These are phyloP conservation scores for Citrullus mucosospermus DNA, from an alignment of 306 rosid species.

Conservation along the genomic window DNA sequence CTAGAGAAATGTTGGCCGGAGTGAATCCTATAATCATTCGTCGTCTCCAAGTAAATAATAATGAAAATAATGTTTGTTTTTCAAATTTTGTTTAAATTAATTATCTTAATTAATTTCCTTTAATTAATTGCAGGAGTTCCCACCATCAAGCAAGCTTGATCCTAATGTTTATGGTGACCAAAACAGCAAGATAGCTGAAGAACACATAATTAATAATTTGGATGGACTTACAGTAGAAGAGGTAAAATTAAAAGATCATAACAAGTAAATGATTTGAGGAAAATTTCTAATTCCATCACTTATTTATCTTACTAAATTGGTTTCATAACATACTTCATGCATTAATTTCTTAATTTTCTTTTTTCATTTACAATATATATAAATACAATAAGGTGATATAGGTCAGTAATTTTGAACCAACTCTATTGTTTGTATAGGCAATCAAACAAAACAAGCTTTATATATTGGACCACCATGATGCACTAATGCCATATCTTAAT, in stretches of 20 bases:
- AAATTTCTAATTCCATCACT: too few species aligned
- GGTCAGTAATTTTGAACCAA: too few species aligned
- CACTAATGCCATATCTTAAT: constrained; percentile 41
- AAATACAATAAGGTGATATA: too few species aligned
- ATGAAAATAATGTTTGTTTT: too few species aligned
- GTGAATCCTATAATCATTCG: background rate
- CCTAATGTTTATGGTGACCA: constrained; percentile 46
- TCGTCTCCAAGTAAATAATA: background rate
- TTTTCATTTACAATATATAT: too few species aligned
- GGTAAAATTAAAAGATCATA: constrained; percentile 14
- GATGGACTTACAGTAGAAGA: constrained; percentile 48
- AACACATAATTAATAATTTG: constrained; percentile 33
- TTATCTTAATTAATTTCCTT: too few species aligned
- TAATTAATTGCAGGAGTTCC: constrained; percentile 32
- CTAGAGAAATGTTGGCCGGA: background rate
- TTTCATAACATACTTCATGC: too few species aligned
- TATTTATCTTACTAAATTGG: too few species aligned
- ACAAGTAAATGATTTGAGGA: too few species aligned
- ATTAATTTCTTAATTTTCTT: too few species aligned
- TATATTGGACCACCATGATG: constrained; percentile 57
- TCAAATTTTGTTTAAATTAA: too few species aligned
- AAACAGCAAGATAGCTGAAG: constrained; percentile 38
- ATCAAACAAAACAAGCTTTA: constrained; percentile 30
- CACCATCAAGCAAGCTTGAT: constrained; percentile 60
- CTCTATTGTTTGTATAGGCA: constrained; percentile 22